A percentile compares a stretch with the other conserved stretches of the same genome.
phyloP scores from a whole-genome alignment of 805 yeast genomes.

The Tanozyma kutaoensis region DNA sequence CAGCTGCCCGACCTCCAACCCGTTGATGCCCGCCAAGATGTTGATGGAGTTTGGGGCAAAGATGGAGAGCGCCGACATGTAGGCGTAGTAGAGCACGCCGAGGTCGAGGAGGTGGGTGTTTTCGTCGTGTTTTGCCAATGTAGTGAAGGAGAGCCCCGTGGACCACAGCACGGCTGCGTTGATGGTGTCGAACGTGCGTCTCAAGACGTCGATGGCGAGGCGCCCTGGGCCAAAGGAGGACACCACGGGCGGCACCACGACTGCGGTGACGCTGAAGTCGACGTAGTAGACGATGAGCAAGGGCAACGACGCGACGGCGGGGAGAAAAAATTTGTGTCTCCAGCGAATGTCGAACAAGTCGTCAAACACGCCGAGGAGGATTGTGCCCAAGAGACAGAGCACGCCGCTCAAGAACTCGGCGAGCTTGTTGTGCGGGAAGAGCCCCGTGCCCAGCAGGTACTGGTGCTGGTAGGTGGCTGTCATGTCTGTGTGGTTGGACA shows the following conservation, averaged over 20 bases:
- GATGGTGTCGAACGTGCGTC: constrained; percentile 11
- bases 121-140: constrained; percentile 19
- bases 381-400: constrained; percentile 70
- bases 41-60: constrained; percentile 95
- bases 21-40: constrained; percentile 92
- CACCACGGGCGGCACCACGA: constrained; percentile 66
- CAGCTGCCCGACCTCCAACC: constrained; percentile 92
- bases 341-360: constrained; percentile 93
- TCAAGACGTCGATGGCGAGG: constrained; percentile 8
- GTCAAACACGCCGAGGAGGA: constrained; percentile 80
- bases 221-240: constrained; percentile 20
- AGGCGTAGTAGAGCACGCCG: constrained; percentile 67
- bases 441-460: constrained; percentile 16
- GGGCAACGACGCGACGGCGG: constrained; percentile 91
- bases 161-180: constrained; percentile 16
- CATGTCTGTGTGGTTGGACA: constrained; percentile 20
- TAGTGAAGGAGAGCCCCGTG: constrained; percentile 26
- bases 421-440: constrained; percentile 70
- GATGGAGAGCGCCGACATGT: constrained; percentile 86
- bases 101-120: constrained; percentile 50
- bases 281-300: constrained; percentile 81
- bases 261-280: constrained; percentile 85
- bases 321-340: constrained; percentile 94
- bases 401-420: constrained; percentile 81
- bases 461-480: constrained; percentile 20